phyloP scores from a whole-genome alignment of 352 stramenopile genomes.

The Pythium brachiatum region DNA sequence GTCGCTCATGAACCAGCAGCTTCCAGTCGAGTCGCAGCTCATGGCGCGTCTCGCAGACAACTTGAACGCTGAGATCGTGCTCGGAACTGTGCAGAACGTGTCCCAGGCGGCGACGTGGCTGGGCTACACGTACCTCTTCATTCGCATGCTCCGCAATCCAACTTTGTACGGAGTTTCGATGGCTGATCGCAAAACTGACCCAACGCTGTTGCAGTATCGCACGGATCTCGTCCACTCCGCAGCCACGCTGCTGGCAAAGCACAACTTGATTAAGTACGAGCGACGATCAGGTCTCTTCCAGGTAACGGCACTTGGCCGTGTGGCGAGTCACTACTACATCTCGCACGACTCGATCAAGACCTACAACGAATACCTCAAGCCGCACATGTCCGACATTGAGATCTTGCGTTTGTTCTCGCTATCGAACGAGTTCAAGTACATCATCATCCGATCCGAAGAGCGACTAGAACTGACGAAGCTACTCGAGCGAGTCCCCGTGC shows the following conservation, averaged over 20 bases:
- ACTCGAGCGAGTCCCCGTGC: conserved; percentile 96
- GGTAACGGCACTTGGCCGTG: conserved; percentile 95
- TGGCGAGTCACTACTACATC: conserved; percentile 99
- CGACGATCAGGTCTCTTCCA: conserved; percentile 94
- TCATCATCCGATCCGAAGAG: conserved; percentile 98
- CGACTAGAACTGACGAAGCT: conserved; percentile 98
- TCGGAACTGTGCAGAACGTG: conserved; percentile 95
- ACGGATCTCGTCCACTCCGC: conserved; percentile 97
- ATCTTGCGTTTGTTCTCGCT: conserved; percentile 98
- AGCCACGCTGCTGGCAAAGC: conserved; percentile 94
- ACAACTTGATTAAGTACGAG: conserved; percentile 98
- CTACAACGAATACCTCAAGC: conserved; percentile 98
- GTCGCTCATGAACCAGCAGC: conserved; percentile 99
- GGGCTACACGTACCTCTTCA: conserved; percentile 99
- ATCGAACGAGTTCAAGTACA: conserved; percentile 98
- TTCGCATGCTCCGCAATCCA: conserved; percentile 98
- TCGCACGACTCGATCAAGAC: conserved; percentile 97
- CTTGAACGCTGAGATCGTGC: conserved; percentile 98
- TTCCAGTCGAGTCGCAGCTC: conserved; percentile 99
- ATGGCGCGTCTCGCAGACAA: conserved; percentile 96
- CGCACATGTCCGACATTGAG: conserved; percentile 99
- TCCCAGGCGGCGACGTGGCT: conserved; percentile 97
- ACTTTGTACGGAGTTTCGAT: conserved; percentile 94
- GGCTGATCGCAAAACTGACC: conserved; percentile 88
- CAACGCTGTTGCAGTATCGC: conserved; percentile 92